These are phyloP conservation scores for Blastobotrys proliferans DNA, from an alignment of 1,139 yeast genomes.

Conservation along the genomic window DNA sequence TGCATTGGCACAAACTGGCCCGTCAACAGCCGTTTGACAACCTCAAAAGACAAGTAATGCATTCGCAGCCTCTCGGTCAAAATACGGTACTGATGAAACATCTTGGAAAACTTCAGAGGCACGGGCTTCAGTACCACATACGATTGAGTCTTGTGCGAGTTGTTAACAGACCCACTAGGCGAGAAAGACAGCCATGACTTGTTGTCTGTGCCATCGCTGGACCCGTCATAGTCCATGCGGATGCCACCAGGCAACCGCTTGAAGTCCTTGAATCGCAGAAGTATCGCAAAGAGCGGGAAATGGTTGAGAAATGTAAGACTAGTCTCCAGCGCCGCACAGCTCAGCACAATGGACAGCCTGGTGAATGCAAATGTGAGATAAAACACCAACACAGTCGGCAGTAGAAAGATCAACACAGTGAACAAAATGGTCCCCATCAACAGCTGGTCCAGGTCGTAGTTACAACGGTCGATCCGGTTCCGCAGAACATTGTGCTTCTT, in stretches of 20 bases:
- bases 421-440: slow-evolving; percentile 84
- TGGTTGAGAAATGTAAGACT: slow-evolving; percentile 67
- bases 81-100: slow-evolving; percentile 47
- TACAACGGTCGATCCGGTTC: slow-evolving; percentile 78
- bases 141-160: slow-evolving; percentile 19
- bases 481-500: slow-evolving; percentile 81
- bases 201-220: neutral
- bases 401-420: slow-evolving; percentile 67
- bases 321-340: slow-evolving; percentile 56
- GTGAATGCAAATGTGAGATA: slow-evolving; percentile 68
- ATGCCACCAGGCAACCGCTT: slow-evolving; percentile 90
- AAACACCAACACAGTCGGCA: slow-evolving; percentile 87
- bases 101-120: slow-evolving; percentile 42
- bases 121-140: slow-evolving; percentile 38
- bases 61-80: slow-evolving; percentile 40
- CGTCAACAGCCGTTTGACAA: slow-evolving; percentile 39
- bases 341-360: slow-evolving; percentile 48
- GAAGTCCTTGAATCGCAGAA: slow-evolving; percentile 76
- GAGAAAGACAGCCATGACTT: neutral
- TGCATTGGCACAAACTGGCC: slow-evolving; percentile 48
- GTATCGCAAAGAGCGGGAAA: slow-evolving; percentile 77
- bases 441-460: slow-evolving; percentile 80
- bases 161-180: neutral
- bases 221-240: slow-evolving; percentile 34
- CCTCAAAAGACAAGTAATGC: slow-evolving; percentile 42